Conservation (phyloP, 768 basidiomycete species). For the Termitomyces sp. region DNA sequence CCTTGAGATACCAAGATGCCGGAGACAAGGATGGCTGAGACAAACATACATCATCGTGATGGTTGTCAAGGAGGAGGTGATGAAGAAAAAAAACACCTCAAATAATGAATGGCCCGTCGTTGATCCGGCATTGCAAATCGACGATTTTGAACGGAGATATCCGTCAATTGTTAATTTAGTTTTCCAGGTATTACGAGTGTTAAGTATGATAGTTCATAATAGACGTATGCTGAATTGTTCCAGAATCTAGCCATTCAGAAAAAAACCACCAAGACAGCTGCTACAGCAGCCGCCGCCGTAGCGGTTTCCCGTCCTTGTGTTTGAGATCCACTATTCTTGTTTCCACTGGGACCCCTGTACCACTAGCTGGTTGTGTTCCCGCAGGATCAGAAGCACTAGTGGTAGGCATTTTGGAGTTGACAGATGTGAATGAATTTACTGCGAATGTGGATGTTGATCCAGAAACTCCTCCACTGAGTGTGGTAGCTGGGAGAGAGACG, state of each 20-base stretch:
- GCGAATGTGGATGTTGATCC: not conserved
- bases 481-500: slow-evolving; percentile 8
- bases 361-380: not conserved
- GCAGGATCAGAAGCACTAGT: not conserved
- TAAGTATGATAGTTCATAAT: not conserved
- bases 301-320: not conserved
- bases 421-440: not conserved
- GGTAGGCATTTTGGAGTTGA: not conserved
- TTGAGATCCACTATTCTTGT: not conserved
- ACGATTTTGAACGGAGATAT: too few relatives aligned
- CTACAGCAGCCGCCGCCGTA: not conserved
- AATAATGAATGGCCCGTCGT: not conserved
- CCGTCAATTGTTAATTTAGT: not conserved
- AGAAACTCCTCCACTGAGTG: slow-evolving; percentile 5
- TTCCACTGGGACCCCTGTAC: not conserved
- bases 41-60: not conserved
- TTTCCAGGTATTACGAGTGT: not conserved
- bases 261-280: slow-evolving; percentile 1
- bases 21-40: not conserved
- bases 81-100: too few relatives aligned
- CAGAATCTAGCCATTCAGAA: not conserved
- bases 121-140: not conserved
- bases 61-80: not conserved
- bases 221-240: not conserved
- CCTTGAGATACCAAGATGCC: slow-evolving; percentile 1